phyloP scores from a whole-genome alignment of 768 basidiomycete genomes.

The Boletus fagicola region DNA sequence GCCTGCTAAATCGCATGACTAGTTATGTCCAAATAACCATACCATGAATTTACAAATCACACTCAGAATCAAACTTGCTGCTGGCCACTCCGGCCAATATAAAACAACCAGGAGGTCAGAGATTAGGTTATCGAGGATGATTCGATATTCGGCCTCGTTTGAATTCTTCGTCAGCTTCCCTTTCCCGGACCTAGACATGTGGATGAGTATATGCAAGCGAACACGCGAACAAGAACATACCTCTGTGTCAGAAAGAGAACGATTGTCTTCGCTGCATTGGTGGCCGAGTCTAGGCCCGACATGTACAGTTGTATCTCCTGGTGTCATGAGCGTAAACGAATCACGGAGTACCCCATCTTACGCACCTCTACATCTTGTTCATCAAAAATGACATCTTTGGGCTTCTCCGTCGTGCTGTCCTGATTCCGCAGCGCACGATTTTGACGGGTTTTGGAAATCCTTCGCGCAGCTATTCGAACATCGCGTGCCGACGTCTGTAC shows the following conservation, averaged over 20 bases:
- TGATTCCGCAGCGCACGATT: conserved; percentile 61
- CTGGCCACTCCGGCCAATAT: conserved; percentile 98
- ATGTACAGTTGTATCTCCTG: conserved; percentile 73
- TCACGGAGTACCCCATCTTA: neutral
- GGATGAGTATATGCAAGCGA: conserved; percentile 1
- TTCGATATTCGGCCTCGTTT: conserved; percentile 90
- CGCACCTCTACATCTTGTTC: conserved; percentile 65
- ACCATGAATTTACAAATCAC: conserved; percentile 89
- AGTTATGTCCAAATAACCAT: conserved; percentile 12
- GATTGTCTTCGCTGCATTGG: conserved; percentile 82
- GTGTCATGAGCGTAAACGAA: conserved; percentile 4
- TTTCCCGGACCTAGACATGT: conserved; percentile 65
- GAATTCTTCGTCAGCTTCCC: conserved; percentile 86
- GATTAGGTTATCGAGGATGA: conserved; percentile 89
- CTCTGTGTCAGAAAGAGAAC: conserved; percentile 72
- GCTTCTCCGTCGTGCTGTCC: conserved; percentile 52
- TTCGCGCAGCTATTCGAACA: conserved; percentile 66
- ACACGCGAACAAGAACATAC: conserved; percentile 27
- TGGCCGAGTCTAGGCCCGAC: conserved; percentile 75
- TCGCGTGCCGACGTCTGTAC: conserved; percentile 93
- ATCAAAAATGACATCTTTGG: conserved; percentile 56
- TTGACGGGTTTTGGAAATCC: conserved; percentile 60
- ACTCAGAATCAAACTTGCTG: conserved; percentile 74
- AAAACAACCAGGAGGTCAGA: conserved; percentile 84
- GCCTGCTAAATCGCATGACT: neutral